phyloP scores from a whole-genome alignment of 805 yeast genomes.

The fission yeast (Schizosaccharomyces pombe) region DNA sequence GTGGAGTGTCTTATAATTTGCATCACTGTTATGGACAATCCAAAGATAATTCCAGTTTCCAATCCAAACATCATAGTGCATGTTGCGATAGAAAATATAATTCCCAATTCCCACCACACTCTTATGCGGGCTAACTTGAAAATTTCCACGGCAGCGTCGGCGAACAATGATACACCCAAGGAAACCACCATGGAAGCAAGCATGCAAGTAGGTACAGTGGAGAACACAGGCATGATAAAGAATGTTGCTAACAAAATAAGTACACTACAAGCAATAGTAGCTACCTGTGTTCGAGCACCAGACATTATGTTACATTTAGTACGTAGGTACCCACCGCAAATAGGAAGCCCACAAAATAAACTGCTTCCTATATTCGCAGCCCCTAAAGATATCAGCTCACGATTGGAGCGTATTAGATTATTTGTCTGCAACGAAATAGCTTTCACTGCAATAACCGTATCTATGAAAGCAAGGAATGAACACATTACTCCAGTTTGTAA shows the following conservation, averaged over 20 bases:
- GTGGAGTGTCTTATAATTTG: conserved; percentile 64
- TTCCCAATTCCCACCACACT: conserved; percentile 56
- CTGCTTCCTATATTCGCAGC: conserved; percentile 42
- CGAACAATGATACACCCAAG: conserved; percentile 53
- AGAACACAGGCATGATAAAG: conserved; percentile 37
- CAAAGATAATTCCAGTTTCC: conserved; percentile 77
- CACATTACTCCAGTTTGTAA: conserved; percentile 52
- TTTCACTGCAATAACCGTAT: conserved; percentile 80
- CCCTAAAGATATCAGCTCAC: conserved; percentile 63
- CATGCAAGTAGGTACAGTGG: conserved; percentile 55
- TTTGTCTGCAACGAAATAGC: conserved; percentile 56
- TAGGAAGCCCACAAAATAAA: conserved; percentile 41
- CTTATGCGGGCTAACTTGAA: conserved; percentile 44
- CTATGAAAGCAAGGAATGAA: conserved; percentile 76
- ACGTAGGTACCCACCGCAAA: conserved; percentile 91
- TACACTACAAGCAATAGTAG: conserved; percentile 67
- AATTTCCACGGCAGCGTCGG: conserved; percentile 66
- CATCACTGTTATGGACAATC: conserved; percentile 55
- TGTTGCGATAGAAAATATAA: conserved; percentile 38
- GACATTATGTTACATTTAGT: conserved; percentile 69
- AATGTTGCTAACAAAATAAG: conserved; percentile 42
- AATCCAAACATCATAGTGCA: conserved; percentile 52
- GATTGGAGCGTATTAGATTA: conserved; percentile 42
- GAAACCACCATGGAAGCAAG: conserved; percentile 57
- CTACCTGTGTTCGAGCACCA: conserved; percentile 66